Percentiles rank a stretch among this genome's conserved stretches.
phyloP scores from a whole-genome alignment of 305 asterid species.

The Solanum hybrid region DNA sequence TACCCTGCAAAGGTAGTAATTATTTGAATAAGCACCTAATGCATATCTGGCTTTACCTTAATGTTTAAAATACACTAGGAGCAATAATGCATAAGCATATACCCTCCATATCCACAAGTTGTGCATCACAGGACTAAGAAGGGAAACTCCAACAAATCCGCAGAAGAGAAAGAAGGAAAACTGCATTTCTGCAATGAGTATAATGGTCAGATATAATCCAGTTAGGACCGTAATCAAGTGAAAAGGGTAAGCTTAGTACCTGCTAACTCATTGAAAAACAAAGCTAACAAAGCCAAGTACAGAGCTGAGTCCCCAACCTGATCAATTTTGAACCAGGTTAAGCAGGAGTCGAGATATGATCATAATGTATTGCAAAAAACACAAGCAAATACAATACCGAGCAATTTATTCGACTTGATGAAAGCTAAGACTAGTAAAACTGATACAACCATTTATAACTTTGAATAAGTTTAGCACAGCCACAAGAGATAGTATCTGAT shows the following conservation, averaged over 20 bases:
- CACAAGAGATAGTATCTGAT: not conserved
- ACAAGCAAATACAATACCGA: not conserved
- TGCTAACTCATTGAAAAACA: conserved; percentile 78
- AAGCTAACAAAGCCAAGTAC: conserved; percentile 74
- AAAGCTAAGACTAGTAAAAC: not conserved
- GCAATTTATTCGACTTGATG: not conserved
- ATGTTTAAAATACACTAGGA: not conserved
- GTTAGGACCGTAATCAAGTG: not conserved
- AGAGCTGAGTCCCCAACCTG: conserved; percentile 95
- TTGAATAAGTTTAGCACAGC: not conserved
- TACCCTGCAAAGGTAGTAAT: conserved; percentile 50
- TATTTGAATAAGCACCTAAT: conserved; percentile 6
- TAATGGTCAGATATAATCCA: conserved; percentile 17
- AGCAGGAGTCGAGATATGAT: conserved; percentile 13
- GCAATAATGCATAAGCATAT: conserved; percentile 22
- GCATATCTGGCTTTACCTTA: not conserved
- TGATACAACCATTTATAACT: not conserved
- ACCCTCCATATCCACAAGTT: conserved; percentile 99
- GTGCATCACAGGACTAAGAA: conserved; percentile 95
- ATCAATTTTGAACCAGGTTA: conserved; percentile 12
- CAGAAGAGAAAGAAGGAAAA: conserved; percentile 83
- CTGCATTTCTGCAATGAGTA: conserved; percentile 61
- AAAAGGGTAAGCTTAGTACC: conserved; percentile 27
- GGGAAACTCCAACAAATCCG: conserved; percentile 83
- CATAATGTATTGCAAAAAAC: not conserved